Conservation (phyloP, 2,329 filamentous ascomycete genomes). For the Fusarium papillatum region DNA sequence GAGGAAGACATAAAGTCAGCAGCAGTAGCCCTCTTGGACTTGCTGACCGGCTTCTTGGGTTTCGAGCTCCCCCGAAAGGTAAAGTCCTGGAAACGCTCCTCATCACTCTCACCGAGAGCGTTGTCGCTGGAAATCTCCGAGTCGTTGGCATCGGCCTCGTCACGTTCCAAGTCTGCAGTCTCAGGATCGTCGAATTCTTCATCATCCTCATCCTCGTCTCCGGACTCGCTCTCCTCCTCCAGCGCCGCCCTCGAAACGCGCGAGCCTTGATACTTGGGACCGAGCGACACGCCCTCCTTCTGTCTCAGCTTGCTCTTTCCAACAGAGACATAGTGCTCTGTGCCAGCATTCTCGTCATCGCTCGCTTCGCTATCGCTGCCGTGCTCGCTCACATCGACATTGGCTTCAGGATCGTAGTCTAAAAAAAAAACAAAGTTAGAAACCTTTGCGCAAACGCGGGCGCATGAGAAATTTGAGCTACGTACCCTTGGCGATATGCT, state of each 20-base stretch:
- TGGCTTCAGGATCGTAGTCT: conserved; percentile 86
- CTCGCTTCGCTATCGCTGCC: conserved; percentile 65
- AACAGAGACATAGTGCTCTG: conserved; percentile 89
- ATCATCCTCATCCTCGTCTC: conserved; percentile 62
- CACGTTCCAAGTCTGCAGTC: conserved; percentile 64
- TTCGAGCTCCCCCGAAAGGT: conserved; percentile 72
- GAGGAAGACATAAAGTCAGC: conserved; percentile 70
- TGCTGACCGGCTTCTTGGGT: conserved; percentile 52
- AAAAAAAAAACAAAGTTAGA: conserved; percentile 20
- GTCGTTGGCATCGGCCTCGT: conserved; percentile 63
- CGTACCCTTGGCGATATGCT: conserved; percentile 72
- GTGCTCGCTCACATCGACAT: conserved; percentile 67
- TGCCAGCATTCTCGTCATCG: conserved; percentile 70
- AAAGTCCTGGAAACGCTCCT: conserved; percentile 84
- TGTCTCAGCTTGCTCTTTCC: conserved; percentile 89
- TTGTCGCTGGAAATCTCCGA: conserved; percentile 75
- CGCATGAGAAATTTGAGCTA: neutral
- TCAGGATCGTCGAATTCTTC: conserved; percentile 71
- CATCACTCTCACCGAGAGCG: conserved; percentile 87
- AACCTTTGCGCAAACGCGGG: neutral
- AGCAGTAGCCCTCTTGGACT: conserved; percentile 60
- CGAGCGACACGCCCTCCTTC: conserved; percentile 76
- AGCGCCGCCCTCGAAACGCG: conserved; percentile 79
- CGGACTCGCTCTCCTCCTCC: conserved; percentile 67
- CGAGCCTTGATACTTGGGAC: conserved; percentile 84